Percentiles rank a stretch among this genome's conserved stretches.
phyloP scores from a whole-genome alignment of 2,329 filamentous ascomycete genomes.

The Cercospora sp. region DNA sequence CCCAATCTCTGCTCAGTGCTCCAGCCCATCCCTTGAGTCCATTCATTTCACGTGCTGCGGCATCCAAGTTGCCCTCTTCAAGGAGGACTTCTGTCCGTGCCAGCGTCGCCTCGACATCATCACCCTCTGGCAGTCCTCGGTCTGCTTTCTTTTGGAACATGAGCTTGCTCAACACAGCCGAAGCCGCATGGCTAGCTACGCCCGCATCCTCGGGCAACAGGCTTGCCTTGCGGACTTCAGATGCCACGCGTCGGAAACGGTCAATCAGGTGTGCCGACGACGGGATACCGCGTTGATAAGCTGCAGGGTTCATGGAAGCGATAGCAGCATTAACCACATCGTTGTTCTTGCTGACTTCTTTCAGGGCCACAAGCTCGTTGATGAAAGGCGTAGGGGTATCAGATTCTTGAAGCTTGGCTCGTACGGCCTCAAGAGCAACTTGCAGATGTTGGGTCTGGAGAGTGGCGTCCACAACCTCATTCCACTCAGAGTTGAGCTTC shows the following conservation, averaged over 20 bases:
- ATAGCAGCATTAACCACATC: conserved; percentile 86
- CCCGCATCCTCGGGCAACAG: conserved; percentile 91
- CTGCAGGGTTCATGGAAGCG: conserved; percentile 88
- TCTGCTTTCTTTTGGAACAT: conserved; percentile 81
- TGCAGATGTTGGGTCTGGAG: conserved; percentile 94
- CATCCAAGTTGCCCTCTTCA: conserved; percentile 90
- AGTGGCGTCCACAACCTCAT: conserved; percentile 84
- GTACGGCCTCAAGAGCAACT: conserved; percentile 90
- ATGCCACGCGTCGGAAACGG: conserved; percentile 88
- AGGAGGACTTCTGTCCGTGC: conserved; percentile 85
- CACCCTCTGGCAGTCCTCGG: conserved; percentile 70
- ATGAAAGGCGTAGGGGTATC: conserved; percentile 77
- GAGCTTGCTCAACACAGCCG: conserved; percentile 84
- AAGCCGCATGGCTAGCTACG: conserved; percentile 90
- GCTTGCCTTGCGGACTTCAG: conserved; percentile 90
- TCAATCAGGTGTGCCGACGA: conserved; percentile 85
- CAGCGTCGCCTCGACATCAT: conserved; percentile 92
- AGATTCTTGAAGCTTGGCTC: conserved; percentile 75
- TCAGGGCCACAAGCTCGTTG: conserved; percentile 87
- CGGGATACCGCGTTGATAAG: conserved; percentile 89
- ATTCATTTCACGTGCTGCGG: conserved; percentile 93
- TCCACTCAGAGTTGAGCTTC: conserved; percentile 84
- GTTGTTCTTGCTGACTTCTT: conserved; percentile 81
- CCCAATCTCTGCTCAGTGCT: conserved; percentile 90
- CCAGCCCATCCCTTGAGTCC: conserved; percentile 90